These are phyloP conservation scores for Naganishia sp. DNA, from an alignment of 1,284 basidiomycete species.

Conservation along the genomic window DNA sequence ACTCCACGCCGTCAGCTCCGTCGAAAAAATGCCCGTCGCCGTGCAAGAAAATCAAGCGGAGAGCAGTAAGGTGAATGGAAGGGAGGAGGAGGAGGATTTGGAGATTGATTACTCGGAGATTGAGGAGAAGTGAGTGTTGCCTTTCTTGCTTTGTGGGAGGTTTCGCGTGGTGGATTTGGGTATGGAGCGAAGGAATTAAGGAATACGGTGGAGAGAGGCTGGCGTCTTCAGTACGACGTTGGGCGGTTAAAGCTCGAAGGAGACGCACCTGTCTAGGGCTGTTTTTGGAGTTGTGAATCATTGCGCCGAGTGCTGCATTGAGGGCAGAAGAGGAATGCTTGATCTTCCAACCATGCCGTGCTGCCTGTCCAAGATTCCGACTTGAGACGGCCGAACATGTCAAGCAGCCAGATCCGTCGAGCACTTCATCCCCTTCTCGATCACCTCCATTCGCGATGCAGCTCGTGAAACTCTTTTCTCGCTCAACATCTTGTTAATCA, in stretches of 20 bases:
- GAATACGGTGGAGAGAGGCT: too few species aligned
- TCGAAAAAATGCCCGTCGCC: slow-evolving; percentile 16
- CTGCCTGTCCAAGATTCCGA: too few species aligned
- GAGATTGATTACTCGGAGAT: slow-evolving; percentile 90
- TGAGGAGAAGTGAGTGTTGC: slow-evolving; percentile 70
- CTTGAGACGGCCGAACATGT: too few species aligned
- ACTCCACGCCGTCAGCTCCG: too few species aligned
- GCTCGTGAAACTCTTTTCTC: neutral
- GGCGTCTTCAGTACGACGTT: too few species aligned
- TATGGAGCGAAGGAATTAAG: too few species aligned
- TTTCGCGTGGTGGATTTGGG: neutral
- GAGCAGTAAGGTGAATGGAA: slow-evolving; percentile 24
- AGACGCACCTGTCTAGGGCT: too few species aligned
- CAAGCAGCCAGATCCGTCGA: neutral
- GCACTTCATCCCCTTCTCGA: neutral
- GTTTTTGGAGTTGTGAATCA: too few species aligned
- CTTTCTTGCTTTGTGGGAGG: neutral
- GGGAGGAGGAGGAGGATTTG: slow-evolving; percentile 57
- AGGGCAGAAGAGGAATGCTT: too few species aligned
- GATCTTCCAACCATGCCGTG: too few species aligned
- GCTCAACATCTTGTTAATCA: neutral
- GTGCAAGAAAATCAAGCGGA: slow-evolving; percentile 19
- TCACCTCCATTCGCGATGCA: neutral
- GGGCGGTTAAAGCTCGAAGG: too few species aligned
- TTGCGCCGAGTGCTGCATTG: too few species aligned